These are phyloP conservation scores for Cytospora piceae DNA, from an alignment of 2,329 filamentous ascomycete species.

Conservation along the genomic window DNA sequence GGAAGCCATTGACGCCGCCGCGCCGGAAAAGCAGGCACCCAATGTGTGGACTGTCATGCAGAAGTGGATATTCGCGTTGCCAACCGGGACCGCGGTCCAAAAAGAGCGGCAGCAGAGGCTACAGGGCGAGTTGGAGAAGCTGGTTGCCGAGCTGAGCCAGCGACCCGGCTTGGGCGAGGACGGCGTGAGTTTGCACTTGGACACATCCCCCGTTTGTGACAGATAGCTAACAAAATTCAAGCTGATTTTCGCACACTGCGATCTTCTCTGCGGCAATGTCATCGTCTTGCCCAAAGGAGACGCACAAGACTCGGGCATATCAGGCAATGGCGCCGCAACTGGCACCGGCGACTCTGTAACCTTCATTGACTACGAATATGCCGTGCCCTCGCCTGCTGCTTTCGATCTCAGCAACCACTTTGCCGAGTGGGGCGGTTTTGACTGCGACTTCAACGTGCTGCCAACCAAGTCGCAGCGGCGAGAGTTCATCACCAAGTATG, in stretches of 20 bases:
- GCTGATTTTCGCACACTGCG: slow-evolving; percentile 93
- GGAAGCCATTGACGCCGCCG: slow-evolving; percentile 53
- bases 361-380: slow-evolving; percentile 99
- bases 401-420: slow-evolving; percentile 99
- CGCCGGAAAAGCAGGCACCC: slow-evolving; percentile 72
- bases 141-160: slow-evolving; percentile 73
- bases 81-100: slow-evolving; percentile 71
- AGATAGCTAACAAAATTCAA: slow-evolving; percentile 48
- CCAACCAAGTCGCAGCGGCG: slow-evolving; percentile 77
- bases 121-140: slow-evolving; percentile 72
- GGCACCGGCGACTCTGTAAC: slow-evolving; percentile 58
- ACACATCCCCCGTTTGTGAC: neutral
- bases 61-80: slow-evolving; percentile 90
- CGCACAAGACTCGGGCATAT: slow-evolving; percentile 28
- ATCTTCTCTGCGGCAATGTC: slow-evolving; percentile 94
- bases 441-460: slow-evolving; percentile 85
- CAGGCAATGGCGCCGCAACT: slow-evolving; percentile 36
- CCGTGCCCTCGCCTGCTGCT: slow-evolving; percentile 87
- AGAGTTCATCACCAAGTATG: slow-evolving; percentile 83
- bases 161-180: slow-evolving; percentile 76
- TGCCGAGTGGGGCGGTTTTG: slow-evolving; percentile 96
- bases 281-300: slow-evolving; percentile 69
- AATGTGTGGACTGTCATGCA: slow-evolving; percentile 96
- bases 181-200: slow-evolving; percentile 59
- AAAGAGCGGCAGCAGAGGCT: slow-evolving; percentile 68